These are phyloP conservation scores for Abortiporus biennis DNA, from an alignment of 1,284 basidiomycete species.

Conservation along the genomic window DNA sequence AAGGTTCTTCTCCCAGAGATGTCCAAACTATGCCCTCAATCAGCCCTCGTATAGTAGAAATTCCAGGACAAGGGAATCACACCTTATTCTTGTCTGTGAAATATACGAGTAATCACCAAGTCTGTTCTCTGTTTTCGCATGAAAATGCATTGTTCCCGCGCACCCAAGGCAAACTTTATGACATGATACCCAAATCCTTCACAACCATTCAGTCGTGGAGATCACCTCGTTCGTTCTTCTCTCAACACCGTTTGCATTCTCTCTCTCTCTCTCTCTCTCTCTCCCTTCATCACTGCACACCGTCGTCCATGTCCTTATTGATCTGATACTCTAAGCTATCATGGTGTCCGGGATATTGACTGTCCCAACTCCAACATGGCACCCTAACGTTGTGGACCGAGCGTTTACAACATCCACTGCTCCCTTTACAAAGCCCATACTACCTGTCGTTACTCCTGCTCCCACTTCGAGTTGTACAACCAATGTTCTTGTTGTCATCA, in stretches of 20 bases:
- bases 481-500: slow-evolving; percentile 20
- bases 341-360: slow-evolving; percentile 4
- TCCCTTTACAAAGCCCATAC: neutral
- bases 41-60: neutral
- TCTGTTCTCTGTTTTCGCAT: no score
- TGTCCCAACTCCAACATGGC: slow-evolving; percentile 9
- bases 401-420: neutral
- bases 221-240: neutral
- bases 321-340: neutral
- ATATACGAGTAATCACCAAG: no score
- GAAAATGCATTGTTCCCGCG: no score
- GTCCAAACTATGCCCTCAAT: no score
- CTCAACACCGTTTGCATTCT: no score
- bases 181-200: neutral
- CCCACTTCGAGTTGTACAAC: slow-evolving; percentile 1
- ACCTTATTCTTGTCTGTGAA: no score
- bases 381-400: neutral
- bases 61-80: no score
- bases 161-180: neutral
- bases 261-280: no score
- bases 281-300: no score
- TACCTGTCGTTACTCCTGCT: neutral
- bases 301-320: neutral
- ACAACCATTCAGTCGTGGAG: slow-evolving; percentile 5
- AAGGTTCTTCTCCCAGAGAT: no score